phyloP scores from a whole-genome alignment of 192 early-diverging fungal genomes.

The Gigaspora rosea region DNA sequence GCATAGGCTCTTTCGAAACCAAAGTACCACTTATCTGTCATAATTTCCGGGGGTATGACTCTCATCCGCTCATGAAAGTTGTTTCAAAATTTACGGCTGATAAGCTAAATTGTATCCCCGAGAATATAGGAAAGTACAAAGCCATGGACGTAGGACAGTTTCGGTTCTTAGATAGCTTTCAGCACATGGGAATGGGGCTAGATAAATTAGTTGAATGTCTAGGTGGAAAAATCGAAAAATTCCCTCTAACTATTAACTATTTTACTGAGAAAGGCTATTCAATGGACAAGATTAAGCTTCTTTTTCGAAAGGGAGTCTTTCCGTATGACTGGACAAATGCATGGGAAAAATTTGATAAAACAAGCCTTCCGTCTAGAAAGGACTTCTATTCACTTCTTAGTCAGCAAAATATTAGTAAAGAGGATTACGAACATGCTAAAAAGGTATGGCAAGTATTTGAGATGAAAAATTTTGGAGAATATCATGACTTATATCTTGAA shows the following conservation, averaged over 20 bases:
- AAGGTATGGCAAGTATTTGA: constrained; percentile 14
- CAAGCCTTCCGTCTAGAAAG: constrained; percentile 13
- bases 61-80: constrained; percentile 6
- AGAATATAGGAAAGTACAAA: constrained; percentile 23
- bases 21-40: constrained; percentile 16
- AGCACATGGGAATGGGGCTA: constrained; percentile 17
- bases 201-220: constrained; percentile 17
- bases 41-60: constrained; percentile 23
- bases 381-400: constrained; percentile 26
- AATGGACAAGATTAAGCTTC: constrained; percentile 5
- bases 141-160: constrained; percentile 20
- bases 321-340: constrained; percentile 27
- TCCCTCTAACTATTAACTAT: constrained; percentile 16
- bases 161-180: constrained; percentile 18
- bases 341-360: constrained; percentile 26
- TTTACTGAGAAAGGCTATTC: constrained; percentile 21
- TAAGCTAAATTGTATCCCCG: constrained; percentile 18
- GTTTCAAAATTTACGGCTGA: not conserved
- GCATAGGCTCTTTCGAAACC: constrained; percentile 8
- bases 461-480: constrained; percentile 28
- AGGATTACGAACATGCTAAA: constrained; percentile 10
- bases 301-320: constrained; percentile 22
- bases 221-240: constrained; percentile 11
- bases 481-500: constrained; percentile 21
- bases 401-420: constrained; percentile 25